These are phyloP conservation scores for Grigorovia transvaalensis DNA, from an alignment of 805 yeast genomes.

Conservation along the genomic window DNA sequence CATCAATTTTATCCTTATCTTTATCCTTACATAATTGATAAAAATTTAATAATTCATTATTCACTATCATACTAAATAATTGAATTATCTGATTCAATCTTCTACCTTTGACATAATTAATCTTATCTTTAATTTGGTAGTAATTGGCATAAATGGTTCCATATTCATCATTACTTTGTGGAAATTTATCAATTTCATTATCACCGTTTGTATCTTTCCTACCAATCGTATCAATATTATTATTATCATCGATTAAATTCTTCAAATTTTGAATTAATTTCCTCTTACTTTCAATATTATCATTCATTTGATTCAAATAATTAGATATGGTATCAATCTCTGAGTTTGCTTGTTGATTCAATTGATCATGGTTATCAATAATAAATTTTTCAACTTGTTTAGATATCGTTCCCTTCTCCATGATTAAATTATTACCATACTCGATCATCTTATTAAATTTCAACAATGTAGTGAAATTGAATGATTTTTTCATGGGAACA, in stretches of 20 bases:
- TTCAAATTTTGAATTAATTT: background rate
- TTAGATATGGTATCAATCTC: background rate
- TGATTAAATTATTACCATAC: conserved; percentile 14
- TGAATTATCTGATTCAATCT: conserved; percentile 13
- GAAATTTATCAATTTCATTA: background rate
- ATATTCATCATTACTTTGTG: conserved; percentile 14
- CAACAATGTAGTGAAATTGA: conserved; percentile 20
- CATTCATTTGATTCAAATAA: background rate
- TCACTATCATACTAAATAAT: conserved; percentile 2
- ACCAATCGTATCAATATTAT: background rate
- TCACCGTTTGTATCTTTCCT: background rate
- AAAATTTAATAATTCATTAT: background rate
- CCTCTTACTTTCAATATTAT: background rate
- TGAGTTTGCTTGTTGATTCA: background rate
- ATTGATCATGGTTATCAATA: conserved; percentile 1
- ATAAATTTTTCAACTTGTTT: conserved; percentile 7
- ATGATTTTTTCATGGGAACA: conserved; percentile 8
- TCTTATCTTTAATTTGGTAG: conserved; percentile 10
- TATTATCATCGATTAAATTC: background rate
- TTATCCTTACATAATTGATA: background rate
- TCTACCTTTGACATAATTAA: conserved; percentile 10
- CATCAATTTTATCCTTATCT: background rate
- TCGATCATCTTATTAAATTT: conserved; percentile 23
- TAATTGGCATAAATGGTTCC: conserved; percentile 19
- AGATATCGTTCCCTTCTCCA: conserved; percentile 13